Conservation (phyloP, 2,329 filamentous ascomycete genomes). For the Parastagonospora nodorum region DNA sequence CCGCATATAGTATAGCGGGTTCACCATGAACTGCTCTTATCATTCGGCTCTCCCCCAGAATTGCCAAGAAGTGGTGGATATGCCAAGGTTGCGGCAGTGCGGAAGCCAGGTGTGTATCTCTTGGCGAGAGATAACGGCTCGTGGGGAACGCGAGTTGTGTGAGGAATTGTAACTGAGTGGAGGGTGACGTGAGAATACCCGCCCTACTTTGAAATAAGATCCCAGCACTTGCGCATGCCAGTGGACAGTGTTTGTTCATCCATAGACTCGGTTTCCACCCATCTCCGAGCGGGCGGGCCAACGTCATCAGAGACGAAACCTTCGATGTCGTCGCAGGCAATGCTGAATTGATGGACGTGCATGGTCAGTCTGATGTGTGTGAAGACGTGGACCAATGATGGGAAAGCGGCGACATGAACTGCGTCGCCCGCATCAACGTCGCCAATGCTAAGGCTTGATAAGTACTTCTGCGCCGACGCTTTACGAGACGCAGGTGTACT, state of each 20-base stretch:
- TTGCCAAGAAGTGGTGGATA: constrained; percentile 19
- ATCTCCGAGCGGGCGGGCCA: constrained; percentile 32
- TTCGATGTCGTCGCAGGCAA: constrained; percentile 17
- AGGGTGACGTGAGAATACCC: not conserved
- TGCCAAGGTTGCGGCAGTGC: constrained; percentile 25
- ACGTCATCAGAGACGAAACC: constrained; percentile 12
- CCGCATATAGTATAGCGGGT: constrained; percentile 23
- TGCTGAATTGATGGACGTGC: constrained; percentile 35
- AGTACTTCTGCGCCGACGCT: constrained; percentile 24
- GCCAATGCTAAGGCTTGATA: constrained; percentile 20
- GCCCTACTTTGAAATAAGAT: constrained; percentile 17
- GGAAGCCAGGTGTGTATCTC: constrained; percentile 25
- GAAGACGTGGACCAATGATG: constrained; percentile 42
- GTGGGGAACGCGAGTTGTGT: constrained; percentile 18
- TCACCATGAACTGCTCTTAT: constrained; percentile 25
- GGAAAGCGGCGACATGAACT: constrained; percentile 23
- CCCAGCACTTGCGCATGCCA: constrained; percentile 46
- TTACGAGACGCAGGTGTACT: constrained; percentile 29
- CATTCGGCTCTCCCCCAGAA: constrained; percentile 18
- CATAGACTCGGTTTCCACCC: constrained; percentile 36
- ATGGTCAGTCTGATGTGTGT: constrained; percentile 43
- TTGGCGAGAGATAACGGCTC: constrained; percentile 39
- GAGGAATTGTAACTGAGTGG: not conserved
- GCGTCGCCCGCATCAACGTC: constrained; percentile 21
- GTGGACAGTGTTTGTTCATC: constrained; percentile 42